Evolutionary conservation across 2,329 filamentous ascomycete species (phyloP).

Genomic region (Plenodomus biglobosus): DNA sequence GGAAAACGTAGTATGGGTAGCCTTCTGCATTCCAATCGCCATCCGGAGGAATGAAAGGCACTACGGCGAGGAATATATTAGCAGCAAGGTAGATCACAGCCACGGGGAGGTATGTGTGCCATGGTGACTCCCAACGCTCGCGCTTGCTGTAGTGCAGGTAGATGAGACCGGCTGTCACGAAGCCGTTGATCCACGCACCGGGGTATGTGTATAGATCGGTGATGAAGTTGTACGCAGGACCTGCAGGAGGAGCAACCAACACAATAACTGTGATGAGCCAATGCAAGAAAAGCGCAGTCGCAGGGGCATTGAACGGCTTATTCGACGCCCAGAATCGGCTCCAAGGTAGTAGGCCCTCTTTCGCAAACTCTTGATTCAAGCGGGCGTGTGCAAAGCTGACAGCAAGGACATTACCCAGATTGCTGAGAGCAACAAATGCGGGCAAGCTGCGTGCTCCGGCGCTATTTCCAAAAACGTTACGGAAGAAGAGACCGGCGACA

Average conservation of each 20-base stretch:
- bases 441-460: slow-evolving; percentile 49
- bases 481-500: slow-evolving; percentile 63
- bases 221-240: slow-evolving; percentile 69
- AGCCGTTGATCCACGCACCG: slow-evolving; percentile 43
- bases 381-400: slow-evolving; percentile 62
- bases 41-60: slow-evolving; percentile 48
- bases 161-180: slow-evolving; percentile 40
- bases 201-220: slow-evolving; percentile 53
- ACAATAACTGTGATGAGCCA: slow-evolving; percentile 67
- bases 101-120: slow-evolving; percentile 42
- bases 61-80: slow-evolving; percentile 47
- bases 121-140: slow-evolving; percentile 42
- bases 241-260: slow-evolving; percentile 66
- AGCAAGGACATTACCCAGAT: slow-evolving; percentile 63
- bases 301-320: slow-evolving; percentile 65
- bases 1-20: slow-evolving; percentile 51
- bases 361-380: slow-evolving; percentile 67
- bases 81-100: slow-evolving; percentile 44
- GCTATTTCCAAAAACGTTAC: slow-evolving; percentile 61
- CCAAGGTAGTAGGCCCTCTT: slow-evolving; percentile 68
- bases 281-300: slow-evolving; percentile 59
- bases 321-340: slow-evolving; percentile 69
- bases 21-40: slow-evolving; percentile 46
- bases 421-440: slow-evolving; percentile 62
- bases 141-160: slow-evolving; percentile 39